A percentile compares a stretch with the other conserved stretches of the same genome.
phyloP scores from a whole-genome alignment of 2,329 filamentous ascomycete genomes.

The Cordyceps cateniannulata region DNA sequence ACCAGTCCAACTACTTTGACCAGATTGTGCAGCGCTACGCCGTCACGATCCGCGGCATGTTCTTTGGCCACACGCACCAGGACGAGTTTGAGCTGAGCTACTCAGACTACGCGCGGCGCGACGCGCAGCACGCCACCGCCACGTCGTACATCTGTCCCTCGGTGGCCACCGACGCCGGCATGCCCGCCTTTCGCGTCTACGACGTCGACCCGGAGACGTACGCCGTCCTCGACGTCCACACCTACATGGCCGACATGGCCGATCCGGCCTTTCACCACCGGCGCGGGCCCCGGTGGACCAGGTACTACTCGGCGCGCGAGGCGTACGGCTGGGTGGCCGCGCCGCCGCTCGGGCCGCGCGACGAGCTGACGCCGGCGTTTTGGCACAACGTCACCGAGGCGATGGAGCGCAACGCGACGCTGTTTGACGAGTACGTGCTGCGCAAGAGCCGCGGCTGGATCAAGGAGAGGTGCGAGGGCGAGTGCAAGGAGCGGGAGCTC shows the following conservation, averaged over 20 bases:
- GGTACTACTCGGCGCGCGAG: constrained; percentile 57
- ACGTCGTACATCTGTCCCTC: constrained; percentile 50
- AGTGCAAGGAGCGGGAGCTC: constrained; percentile 39
- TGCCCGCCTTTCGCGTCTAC: constrained; percentile 53
- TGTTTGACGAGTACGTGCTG: constrained; percentile 42
- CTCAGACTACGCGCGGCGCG: constrained; percentile 37
- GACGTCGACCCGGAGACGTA: constrained; percentile 53
- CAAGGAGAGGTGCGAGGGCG: constrained; percentile 32
- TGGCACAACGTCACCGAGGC: constrained; percentile 51
- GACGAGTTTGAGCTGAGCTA: constrained; percentile 53
- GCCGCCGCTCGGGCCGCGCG: constrained; percentile 31
- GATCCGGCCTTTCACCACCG: constrained; percentile 37
- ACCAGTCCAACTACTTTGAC: constrained; percentile 47
- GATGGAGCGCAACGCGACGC: constrained; percentile 35
- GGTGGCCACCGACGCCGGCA: constrained; percentile 47
- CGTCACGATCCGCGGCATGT: constrained; percentile 47
- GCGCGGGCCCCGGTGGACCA: constrained; percentile 41
- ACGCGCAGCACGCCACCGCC: constrained; percentile 37
- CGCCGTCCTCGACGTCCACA: constrained; percentile 46
- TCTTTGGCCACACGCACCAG: constrained; percentile 52
- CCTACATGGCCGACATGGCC: constrained; percentile 48
- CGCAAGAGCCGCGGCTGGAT: constrained; percentile 43
- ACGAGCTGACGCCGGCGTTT: constrained; percentile 48
- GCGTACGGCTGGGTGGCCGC: constrained; percentile 59
- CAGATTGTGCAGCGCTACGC: constrained; percentile 48